phyloP scores from a whole-genome alignment of 2,329 filamentous ascomycete genomes.

The Fusarium robinianum region DNA sequence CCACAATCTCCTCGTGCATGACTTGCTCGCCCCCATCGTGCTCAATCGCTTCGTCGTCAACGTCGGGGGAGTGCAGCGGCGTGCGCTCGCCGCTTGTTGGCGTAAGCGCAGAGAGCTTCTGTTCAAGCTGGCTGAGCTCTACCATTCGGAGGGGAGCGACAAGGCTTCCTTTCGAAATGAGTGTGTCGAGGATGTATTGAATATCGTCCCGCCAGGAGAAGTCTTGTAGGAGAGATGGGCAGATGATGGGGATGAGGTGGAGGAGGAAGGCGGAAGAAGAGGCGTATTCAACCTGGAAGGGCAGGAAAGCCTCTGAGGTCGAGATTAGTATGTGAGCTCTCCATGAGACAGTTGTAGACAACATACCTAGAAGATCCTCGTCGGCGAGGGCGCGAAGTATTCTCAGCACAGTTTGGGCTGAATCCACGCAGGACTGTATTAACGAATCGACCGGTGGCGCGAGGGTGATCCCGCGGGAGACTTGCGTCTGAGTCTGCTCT shows the following conservation, averaged over 20 bases:
- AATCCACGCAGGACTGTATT: conserved; percentile 38
- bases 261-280: conserved; percentile 48
- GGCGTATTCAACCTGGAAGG: conserved; percentile 48
- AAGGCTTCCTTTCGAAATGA: conserved; percentile 45
- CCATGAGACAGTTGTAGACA: accelerated
- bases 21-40: background rate
- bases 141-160: conserved; percentile 44
- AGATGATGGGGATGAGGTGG: conserved; percentile 41
- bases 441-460: conserved; percentile 36
- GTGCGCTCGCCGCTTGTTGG: conserved; percentile 25
- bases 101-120: conserved; percentile 42
- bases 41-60: background rate
- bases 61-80: background rate
- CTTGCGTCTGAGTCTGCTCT: conserved; percentile 30
- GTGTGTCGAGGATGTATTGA: conserved; percentile 43
- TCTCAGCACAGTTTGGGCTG: conserved; percentile 35
- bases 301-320: conserved; percentile 40
- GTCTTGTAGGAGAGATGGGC: conserved; percentile 43
- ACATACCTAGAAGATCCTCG: conserved; percentile 37
- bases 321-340: background rate
- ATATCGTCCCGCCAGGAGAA: conserved; percentile 44
- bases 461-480: conserved; percentile 21
- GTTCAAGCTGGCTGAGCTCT: conserved; percentile 45
- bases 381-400: conserved; percentile 35
- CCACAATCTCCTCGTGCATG: background rate